Percentiles rank a stretch among this genome's conserved stretches.
Conservation (phyloP, 1,284 basidiomycete species). For the Xerocomus minutiporus region DNA sequence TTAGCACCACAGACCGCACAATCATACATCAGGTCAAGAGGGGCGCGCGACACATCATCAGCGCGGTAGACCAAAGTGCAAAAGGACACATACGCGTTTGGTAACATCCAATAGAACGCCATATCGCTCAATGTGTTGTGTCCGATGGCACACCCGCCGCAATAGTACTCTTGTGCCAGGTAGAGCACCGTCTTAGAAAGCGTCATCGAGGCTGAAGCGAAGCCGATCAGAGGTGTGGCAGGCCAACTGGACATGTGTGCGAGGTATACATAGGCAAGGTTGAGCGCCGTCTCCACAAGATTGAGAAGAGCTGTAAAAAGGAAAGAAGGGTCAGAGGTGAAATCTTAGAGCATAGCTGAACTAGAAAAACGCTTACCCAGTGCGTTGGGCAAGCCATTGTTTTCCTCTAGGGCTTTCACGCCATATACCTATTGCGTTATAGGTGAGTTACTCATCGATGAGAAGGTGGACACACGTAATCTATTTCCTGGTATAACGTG, state of each 20-base stretch:
- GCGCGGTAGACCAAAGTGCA: neutral
- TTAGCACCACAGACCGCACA: neutral
- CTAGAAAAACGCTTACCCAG: slow-evolving; percentile 53
- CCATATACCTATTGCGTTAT: slow-evolving; percentile 66
- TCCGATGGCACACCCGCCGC: slow-evolving; percentile 65
- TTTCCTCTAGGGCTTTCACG: slow-evolving; percentile 52
- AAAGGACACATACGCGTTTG: slow-evolving; percentile 66
- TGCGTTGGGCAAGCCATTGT: slow-evolving; percentile 82
- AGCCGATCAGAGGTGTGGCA: slow-evolving; percentile 70
- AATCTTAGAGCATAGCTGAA: neutral
- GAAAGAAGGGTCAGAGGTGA: neutral
- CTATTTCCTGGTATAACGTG: slow-evolving; percentile 69
- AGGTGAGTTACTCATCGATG: neutral
- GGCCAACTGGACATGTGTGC: slow-evolving; percentile 58
- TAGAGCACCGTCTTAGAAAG: slow-evolving; percentile 85
- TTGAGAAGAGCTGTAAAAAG: slow-evolving; percentile 64
- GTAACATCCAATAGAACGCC: slow-evolving; percentile 61
- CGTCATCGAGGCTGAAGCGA: slow-evolving; percentile 71
- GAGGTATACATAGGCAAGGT: slow-evolving; percentile 72
- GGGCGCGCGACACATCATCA: neutral
- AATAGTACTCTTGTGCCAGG: slow-evolving; percentile 72
- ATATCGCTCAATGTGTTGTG: slow-evolving; percentile 62
- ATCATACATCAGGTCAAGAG: too few species aligned
- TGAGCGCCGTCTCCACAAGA: slow-evolving; percentile 75
- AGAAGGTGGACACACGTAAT: slow-evolving; percentile 42